Conservation (phyloP, 345 rosid species). For the Populus pruinosa region DNA sequence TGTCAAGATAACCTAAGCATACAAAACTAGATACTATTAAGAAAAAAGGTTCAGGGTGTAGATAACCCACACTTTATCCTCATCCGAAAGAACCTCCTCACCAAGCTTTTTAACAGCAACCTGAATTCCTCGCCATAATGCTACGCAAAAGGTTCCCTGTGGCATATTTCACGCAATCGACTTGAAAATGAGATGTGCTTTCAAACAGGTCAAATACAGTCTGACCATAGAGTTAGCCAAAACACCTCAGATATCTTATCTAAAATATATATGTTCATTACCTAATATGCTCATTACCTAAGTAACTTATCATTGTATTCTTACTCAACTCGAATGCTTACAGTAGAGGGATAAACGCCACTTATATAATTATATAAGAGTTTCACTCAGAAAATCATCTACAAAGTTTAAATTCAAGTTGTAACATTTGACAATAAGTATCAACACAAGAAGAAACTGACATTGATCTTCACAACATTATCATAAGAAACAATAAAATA, state of each 20-base stretch:
- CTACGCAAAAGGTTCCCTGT: constrained; percentile 80
- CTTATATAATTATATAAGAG: not conserved
- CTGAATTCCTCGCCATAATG: constrained; percentile 91
- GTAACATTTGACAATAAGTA: not conserved
- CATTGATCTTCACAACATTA: not conserved
- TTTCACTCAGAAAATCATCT: not conserved
- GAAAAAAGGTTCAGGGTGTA: not conserved
- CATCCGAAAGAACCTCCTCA: constrained; percentile 68
- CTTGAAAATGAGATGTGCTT: constrained; percentile 1
- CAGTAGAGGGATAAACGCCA: not conserved
- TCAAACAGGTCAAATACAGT: not conserved
- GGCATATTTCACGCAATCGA: constrained; percentile 10
- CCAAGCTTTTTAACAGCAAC: constrained; percentile 85
- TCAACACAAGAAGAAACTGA: not conserved
- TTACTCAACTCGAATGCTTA: not conserved
- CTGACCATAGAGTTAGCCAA: not conserved
- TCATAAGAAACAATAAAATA: not conserved
- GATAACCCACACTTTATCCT: constrained; percentile 76
- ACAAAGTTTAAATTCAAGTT: not conserved
- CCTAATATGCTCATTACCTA: not conserved
- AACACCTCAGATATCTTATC: not conserved
- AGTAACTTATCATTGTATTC: not conserved
- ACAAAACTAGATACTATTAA: not conserved
- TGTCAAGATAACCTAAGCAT: constrained; percentile 4
- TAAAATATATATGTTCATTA: not conserved